Conservation (phyloP, 306 rosid species). For the Quercus ilex region DNA sequence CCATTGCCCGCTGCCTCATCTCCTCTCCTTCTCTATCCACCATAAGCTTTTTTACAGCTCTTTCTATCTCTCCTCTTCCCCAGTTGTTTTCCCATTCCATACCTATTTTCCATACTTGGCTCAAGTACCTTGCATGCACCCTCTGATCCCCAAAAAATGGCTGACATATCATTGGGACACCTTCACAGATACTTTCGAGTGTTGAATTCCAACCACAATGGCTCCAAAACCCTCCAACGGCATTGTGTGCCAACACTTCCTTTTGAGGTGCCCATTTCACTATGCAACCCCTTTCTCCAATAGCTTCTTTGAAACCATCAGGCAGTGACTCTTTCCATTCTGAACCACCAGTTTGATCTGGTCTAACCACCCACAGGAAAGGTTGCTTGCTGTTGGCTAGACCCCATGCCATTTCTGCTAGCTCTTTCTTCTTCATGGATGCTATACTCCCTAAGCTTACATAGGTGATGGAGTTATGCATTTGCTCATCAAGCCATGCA, state of each 20-base stretch:
- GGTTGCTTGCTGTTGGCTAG: slow-evolving; percentile 42
- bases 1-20: background rate
- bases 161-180: slow-evolving; percentile 37
- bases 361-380: slow-evolving; percentile 44
- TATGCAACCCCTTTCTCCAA: slow-evolving; percentile 25
- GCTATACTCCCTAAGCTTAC: slow-evolving; percentile 58
- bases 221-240: slow-evolving; percentile 48
- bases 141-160: slow-evolving; percentile 43
- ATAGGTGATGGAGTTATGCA: slow-evolving; percentile 25
- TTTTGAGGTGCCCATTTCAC: slow-evolving; percentile 44
- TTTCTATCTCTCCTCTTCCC: background rate
- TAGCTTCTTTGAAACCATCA: slow-evolving; percentile 8
- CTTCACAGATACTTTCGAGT: slow-evolving; percentile 37
- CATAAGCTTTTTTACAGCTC: background rate
- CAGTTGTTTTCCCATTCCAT: background rate
- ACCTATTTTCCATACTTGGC: slow-evolving; percentile 36
- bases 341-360: background rate
- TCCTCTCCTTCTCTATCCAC: background rate
- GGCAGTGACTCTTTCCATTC: slow-evolving; percentile 16
- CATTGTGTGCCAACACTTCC: slow-evolving; percentile 34
- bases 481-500: slow-evolving; percentile 35
- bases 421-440: slow-evolving; percentile 34
- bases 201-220: slow-evolving; percentile 56
- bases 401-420: slow-evolving; percentile 48
- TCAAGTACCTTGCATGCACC: slow-evolving; percentile 34